Conservation (phyloP, 1,284 basidiomycete genomes). For the Peniophora sp. region DNA sequence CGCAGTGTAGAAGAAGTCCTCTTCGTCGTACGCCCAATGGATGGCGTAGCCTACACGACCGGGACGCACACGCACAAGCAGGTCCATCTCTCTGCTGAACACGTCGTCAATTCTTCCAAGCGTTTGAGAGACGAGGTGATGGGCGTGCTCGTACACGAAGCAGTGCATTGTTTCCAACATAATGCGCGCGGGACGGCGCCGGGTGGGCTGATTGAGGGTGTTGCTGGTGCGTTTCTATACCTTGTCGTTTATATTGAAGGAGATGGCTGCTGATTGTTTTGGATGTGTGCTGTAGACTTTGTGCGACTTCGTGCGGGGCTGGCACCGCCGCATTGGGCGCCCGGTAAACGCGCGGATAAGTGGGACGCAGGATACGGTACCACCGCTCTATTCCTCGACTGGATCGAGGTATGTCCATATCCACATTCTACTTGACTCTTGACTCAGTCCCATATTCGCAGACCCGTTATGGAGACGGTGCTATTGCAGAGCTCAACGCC, state of each 20-base stretch:
- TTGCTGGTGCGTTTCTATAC: conserved; percentile 45
- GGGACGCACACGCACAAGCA: conserved; percentile 54
- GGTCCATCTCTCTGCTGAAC: conserved; percentile 61
- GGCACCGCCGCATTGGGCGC: conserved; percentile 59
- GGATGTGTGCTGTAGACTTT: conserved; percentile 38
- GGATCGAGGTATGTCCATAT: conserved; percentile 39
- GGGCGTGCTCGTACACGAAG: conserved; percentile 60
- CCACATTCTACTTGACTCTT: no score
- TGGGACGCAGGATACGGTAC: conserved; percentile 71
- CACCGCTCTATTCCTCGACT: conserved; percentile 67
- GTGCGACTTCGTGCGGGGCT: conserved; percentile 53
- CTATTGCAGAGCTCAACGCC: conserved; percentile 48
- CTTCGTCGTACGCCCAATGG: conserved; percentile 54
- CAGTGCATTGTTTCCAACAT: conserved; percentile 70
- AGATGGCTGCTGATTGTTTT: conserved; percentile 1
- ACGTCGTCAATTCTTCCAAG: conserved; percentile 37
- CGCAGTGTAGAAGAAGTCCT: conserved; percentile 6
- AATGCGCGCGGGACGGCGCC: conserved; percentile 52
- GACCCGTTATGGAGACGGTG: conserved; percentile 38
- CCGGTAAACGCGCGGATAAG: conserved; percentile 27
- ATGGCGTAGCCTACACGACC: conserved; percentile 57
- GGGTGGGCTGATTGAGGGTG: conserved; percentile 62
- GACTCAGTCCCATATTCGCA: no score
- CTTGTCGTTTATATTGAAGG: background rate
- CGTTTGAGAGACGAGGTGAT: conserved; percentile 51